A percentile compares a stretch with the other conserved stretches of the same genome.
Evolutionary conservation across 2,329 filamentous ascomycete genomes (phyloP).

Genomic region (Stemphylium beticola): DNA sequence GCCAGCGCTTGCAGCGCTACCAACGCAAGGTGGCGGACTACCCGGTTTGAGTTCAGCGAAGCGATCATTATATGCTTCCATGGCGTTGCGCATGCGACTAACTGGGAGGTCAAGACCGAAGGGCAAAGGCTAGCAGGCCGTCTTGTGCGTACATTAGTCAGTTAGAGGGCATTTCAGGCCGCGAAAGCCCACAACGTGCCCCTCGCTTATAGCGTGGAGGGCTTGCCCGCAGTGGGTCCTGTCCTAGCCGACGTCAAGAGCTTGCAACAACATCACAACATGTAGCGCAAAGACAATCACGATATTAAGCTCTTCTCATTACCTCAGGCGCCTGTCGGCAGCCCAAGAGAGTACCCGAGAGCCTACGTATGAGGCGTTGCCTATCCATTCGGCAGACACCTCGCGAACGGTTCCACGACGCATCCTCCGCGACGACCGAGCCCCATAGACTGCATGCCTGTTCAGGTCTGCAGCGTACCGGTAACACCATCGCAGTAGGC

Average conservation of each 20-base stretch:
- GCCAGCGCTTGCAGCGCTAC: constrained; percentile 19
- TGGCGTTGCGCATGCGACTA: background rate
- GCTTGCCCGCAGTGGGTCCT: constrained; percentile 14
- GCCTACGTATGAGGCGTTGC: constrained; percentile 33
- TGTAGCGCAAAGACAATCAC: background rate
- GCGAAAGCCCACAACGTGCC: constrained; percentile 11
- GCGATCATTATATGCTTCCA: constrained; percentile 1
- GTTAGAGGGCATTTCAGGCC: constrained; percentile 2
- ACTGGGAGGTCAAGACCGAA: background rate
- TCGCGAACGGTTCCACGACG: constrained; percentile 28
- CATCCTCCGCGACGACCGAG: constrained; percentile 20
- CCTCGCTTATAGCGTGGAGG: constrained; percentile 20
- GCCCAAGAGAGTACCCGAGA: constrained; percentile 27
- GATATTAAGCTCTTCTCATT: constrained; percentile 32
- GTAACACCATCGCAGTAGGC: constrained; percentile 26
- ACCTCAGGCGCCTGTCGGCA: constrained; percentile 27
- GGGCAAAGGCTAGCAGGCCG: background rate
- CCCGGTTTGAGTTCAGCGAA: constrained; percentile 8
- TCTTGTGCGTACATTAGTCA: background rate
- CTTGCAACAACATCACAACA: constrained; percentile 29
- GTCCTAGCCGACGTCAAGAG: constrained; percentile 8
- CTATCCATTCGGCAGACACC: constrained; percentile 27
- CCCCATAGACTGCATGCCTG: constrained; percentile 21
- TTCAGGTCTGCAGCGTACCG: constrained; percentile 20
- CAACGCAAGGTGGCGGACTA: constrained; percentile 19